Percentiles rank a stretch among this genome's conserved stretches.
phyloP scores from a whole-genome alignment of 805 yeast species.

The Osmozyma mogii region DNA sequence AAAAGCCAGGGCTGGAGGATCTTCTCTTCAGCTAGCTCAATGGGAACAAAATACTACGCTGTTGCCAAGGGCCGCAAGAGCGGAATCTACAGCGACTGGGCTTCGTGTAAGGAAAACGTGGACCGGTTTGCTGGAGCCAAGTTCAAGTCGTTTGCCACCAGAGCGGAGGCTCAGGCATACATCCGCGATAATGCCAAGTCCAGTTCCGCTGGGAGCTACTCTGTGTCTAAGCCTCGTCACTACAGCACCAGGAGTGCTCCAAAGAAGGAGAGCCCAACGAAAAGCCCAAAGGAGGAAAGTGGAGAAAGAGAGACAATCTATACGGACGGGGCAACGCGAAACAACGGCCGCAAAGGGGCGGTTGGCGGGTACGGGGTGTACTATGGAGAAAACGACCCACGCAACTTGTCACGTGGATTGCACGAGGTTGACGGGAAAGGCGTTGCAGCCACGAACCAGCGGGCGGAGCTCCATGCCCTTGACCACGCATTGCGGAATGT shows the following conservation, averaged over 20 bases:
- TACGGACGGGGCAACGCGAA: constrained; percentile 73
- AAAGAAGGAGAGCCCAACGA: constrained; percentile 3
- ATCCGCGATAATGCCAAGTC: constrained; percentile 4
- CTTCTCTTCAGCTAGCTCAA: too few species aligned
- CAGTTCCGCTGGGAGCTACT: neutral
- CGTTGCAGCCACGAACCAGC: constrained; percentile 57
- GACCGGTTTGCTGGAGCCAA: constrained; percentile 48
- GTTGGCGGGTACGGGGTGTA: constrained; percentile 66
- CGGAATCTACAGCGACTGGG: constrained; percentile 62
- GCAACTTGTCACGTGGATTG: constrained; percentile 51
- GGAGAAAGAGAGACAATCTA: constrained; percentile 29
- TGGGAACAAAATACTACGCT: constrained; percentile 32
- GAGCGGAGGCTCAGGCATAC: constrained; percentile 43
- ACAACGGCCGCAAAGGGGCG: constrained; percentile 42
- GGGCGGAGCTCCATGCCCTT: constrained; percentile 74
- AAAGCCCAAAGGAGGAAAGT: constrained; percentile 7
- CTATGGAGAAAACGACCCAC: constrained; percentile 46
- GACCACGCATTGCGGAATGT: constrained; percentile 44
- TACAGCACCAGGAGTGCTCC: neutral
- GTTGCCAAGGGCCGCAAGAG: constrained; percentile 27
- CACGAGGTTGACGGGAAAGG: constrained; percentile 17
- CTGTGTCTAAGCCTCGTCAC: neutral
- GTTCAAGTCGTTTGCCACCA: constrained; percentile 46
- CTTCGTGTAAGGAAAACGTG: constrained; percentile 43
- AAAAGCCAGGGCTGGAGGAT: too few species aligned